Evolutionary conservation across 352 stramenopile species (phyloP).

Genomic region (Pythium rishiriense): DNA sequence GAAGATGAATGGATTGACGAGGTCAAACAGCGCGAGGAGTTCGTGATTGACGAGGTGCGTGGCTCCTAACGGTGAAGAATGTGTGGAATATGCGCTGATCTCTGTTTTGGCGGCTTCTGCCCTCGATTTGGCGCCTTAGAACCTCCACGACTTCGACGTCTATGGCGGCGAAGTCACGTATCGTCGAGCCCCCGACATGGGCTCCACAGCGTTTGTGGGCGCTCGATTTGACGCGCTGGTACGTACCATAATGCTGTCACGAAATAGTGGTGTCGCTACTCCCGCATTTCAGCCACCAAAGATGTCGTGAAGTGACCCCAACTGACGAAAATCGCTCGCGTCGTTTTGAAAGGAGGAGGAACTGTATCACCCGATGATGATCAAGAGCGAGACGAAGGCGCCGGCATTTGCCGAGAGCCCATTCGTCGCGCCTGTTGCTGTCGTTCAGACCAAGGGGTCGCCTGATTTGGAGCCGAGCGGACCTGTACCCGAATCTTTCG

Average conservation of each 20-base stretch:
- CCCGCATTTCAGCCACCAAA: neutral
- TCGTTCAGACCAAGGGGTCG: conserved; percentile 29
- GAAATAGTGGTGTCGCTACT: neutral
- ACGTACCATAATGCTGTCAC: neutral
- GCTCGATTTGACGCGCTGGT: conserved; percentile 66
- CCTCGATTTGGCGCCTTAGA: conserved; percentile 5
- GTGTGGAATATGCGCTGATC: conserved; percentile 25
- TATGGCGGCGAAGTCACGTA: conserved; percentile 68
- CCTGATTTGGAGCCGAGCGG: conserved; percentile 40
- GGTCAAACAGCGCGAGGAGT: conserved; percentile 47
- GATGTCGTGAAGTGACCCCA: neutral
- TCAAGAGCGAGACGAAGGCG: conserved; percentile 28
- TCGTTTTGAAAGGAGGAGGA: conserved; percentile 29
- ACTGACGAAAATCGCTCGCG: conserved; percentile 18
- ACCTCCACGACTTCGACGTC: conserved; percentile 39
- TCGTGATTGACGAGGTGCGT: conserved; percentile 60
- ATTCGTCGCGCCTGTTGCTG: conserved; percentile 1
- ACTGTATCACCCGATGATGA: conserved; percentile 28
- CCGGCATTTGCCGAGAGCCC: conserved; percentile 17
- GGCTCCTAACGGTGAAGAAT: no score
- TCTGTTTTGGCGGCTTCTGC: conserved; percentile 7
- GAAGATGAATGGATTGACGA: conserved; percentile 73
- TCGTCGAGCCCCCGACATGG: conserved; percentile 45
- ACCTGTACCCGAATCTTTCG: conserved; percentile 51
- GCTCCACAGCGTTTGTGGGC: conserved; percentile 52